Evolutionary conservation across 768 basidiomycete genomes (phyloP).

Genomic region (Boletus subparvulus): DNA sequence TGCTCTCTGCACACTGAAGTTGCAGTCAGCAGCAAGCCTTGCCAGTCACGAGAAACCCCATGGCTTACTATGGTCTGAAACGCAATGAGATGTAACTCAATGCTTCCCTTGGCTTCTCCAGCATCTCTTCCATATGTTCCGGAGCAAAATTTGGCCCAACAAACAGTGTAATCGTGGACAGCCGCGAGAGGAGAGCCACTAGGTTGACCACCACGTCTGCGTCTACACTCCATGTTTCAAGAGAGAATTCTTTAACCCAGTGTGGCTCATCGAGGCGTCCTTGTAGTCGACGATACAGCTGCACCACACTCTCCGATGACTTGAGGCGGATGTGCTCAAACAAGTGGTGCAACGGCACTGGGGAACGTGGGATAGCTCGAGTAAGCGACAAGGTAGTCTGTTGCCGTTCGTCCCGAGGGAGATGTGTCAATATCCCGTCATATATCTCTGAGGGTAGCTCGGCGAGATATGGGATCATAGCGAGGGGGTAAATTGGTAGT

Average conservation of each 20-base stretch:
- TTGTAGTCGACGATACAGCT: slow-evolving; percentile 57
- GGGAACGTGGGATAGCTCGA: slow-evolving; percentile 59
- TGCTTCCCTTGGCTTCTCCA: slow-evolving; percentile 45
- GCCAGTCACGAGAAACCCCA: not conserved
- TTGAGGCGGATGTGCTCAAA: slow-evolving; percentile 58
- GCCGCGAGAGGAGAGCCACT: slow-evolving; percentile 52
- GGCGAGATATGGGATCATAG: slow-evolving; percentile 26
- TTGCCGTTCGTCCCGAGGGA: slow-evolving; percentile 49
- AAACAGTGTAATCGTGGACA: slow-evolving; percentile 56
- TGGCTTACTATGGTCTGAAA: slow-evolving; percentile 80
- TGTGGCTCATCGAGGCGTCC: slow-evolving; percentile 30
- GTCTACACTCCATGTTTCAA: slow-evolving; percentile 70
- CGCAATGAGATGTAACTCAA: slow-evolving; percentile 60
- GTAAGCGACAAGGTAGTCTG: slow-evolving; percentile 57
- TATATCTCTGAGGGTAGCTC: slow-evolving; percentile 68
- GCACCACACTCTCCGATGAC: slow-evolving; percentile 50
- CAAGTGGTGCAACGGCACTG: slow-evolving; percentile 56
- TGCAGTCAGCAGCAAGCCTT: slow-evolving; percentile 1
- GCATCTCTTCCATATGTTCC: slow-evolving; percentile 75
- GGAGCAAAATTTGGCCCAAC: slow-evolving; percentile 78
- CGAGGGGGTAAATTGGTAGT: not conserved
- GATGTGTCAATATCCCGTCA: slow-evolving; percentile 50
- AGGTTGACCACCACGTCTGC: slow-evolving; percentile 74
- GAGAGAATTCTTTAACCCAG: slow-evolving; percentile 49
- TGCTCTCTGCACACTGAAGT: slow-evolving; percentile 61